Evolutionary conservation across 495 filamentous ascomycete genomes (phyloP), one percentile per base, ranked within the genome.

Genomic region (Podospora sp.): DNA sequence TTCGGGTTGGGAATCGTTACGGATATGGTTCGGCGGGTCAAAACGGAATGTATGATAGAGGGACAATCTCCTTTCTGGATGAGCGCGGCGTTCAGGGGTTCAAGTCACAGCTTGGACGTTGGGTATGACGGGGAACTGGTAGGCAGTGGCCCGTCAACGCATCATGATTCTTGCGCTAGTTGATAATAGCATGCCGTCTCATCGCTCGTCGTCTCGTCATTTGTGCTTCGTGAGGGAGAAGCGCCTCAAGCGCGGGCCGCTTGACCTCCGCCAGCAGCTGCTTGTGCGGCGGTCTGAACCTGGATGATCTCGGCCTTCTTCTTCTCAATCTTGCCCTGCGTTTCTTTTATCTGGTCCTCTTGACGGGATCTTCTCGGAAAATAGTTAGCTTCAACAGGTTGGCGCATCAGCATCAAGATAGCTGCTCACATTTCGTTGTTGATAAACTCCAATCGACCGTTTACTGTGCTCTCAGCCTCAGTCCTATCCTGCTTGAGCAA

Each of bases 401-500:
- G 20, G 21, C 58, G 7, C 20, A 12, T 46, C 16, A 11, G 14
- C 25, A n/a, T 51, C 62, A 14, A 58, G 12, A 40, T 18, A 16
- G 18, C 16, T 49, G 22, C 75, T 71, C 33, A 98, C 95, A 97
- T 96, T 71, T 99, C 96, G 73, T 93, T 92, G 69, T 89, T 85
- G 68, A 99, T 99, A 69, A 94, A 98, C 65, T 96, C 92, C 63
- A 99, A 77, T 11, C 95, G 88, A 53, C 92, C 90, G 68, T 94
- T 91, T 33, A 99, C 96, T 6, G 93, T 92, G 86, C 92, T 89
- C 58, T 89, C 84, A 0, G 96, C 95, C 71, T 99, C 95, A 2
- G 81, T 78, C 72, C 90, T 92, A 14, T 98, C 95, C 77, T 98
- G 96, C 82, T 98, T 97, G 72, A 98, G 78, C 56, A 99, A 82